phyloP scores from a whole-genome alignment of 345 rosid species.

The Euphorbia pulcherrima region DNA sequence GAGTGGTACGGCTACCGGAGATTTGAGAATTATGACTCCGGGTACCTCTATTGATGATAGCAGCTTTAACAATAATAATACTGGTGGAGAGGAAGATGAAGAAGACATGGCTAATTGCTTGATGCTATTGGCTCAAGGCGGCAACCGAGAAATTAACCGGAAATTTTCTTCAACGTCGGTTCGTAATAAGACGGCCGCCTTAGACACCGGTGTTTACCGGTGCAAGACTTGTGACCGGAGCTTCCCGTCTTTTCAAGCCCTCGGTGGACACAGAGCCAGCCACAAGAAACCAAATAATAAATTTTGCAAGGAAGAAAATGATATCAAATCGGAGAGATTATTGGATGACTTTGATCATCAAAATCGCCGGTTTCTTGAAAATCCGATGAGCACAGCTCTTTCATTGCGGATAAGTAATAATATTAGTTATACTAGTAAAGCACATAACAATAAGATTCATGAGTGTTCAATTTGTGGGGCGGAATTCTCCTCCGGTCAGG shows the following conservation, averaged over 20 bases:
- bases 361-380: not conserved
- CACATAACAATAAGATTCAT: conserved; percentile 49
- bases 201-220: conserved; percentile 2
- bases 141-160: not conserved
- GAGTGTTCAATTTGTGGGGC: conserved; percentile 89
- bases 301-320: conserved; percentile 17
- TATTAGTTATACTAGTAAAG: conserved; percentile 13
- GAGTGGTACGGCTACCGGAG: not conserved
- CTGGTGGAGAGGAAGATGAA: conserved; percentile 11
- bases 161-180: not conserved
- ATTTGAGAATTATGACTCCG: conserved; percentile 2
- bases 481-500: conserved; percentile 91
- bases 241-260: conserved; percentile 36
- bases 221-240: conserved; percentile 30
- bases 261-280: conserved; percentile 34
- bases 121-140: conserved; percentile 34
- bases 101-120: conserved; percentile 36
- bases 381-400: conserved; percentile 39
- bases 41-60: conserved; percentile 20
- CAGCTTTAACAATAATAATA: conserved; percentile 3
- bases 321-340: not conserved
- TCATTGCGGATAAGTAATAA: conserved; percentile 41
- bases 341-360: conserved; percentile 5
- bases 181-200: not conserved
- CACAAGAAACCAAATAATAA: conserved; percentile 22